phyloP scores from a whole-genome alignment of 345 rosid genomes.

The Aquilaria yunnanensis region DNA sequence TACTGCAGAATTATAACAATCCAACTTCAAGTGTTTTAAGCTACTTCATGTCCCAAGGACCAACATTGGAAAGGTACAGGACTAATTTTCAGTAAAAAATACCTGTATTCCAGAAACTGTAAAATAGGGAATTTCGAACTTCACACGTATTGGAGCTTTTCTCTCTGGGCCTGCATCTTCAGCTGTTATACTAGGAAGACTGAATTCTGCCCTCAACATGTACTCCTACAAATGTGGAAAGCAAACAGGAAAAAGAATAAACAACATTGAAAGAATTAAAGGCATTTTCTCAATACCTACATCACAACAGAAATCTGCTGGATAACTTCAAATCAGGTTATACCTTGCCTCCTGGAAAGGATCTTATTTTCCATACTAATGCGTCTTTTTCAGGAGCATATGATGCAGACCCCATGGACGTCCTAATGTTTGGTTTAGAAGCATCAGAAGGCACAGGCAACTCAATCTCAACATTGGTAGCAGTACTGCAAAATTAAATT shows the following conservation, averaged over 20 bases:
- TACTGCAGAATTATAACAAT: too few relatives aligned
- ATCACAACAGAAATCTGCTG: background rate
- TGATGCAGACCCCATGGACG: slow-evolving; percentile 71
- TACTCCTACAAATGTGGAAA: slow-evolving; percentile 42
- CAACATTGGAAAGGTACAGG: background rate
- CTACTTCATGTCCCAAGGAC: too few relatives aligned
- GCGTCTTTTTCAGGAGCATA: slow-evolving; percentile 83
- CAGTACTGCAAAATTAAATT: slow-evolving; percentile 39
- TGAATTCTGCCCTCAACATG: slow-evolving; percentile 82
- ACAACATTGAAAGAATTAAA: too few relatives aligned
- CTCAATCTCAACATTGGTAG: slow-evolving; percentile 72
- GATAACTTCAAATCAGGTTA: background rate
- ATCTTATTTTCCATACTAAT: slow-evolving; percentile 69
- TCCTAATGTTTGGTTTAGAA: slow-evolving; percentile 59
- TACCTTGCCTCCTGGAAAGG: slow-evolving; percentile 71
- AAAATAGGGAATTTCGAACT: slow-evolving; percentile 93
- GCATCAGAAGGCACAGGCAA: slow-evolving; percentile 73
- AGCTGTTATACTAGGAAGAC: slow-evolving; percentile 79
- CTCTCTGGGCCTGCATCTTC: slow-evolving; percentile 82
- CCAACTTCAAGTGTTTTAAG: too few relatives aligned
- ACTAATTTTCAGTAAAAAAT: background rate
- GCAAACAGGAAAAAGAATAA: slow-evolving; percentile 5
- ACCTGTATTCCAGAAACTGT: slow-evolving; percentile 93
- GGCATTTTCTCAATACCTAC: too few relatives aligned
- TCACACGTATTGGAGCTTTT: slow-evolving; percentile 88